Conservation (phyloP, 2,329 filamentous ascomycete genomes). For the Magnaporthiopsis rhizophila region DNA sequence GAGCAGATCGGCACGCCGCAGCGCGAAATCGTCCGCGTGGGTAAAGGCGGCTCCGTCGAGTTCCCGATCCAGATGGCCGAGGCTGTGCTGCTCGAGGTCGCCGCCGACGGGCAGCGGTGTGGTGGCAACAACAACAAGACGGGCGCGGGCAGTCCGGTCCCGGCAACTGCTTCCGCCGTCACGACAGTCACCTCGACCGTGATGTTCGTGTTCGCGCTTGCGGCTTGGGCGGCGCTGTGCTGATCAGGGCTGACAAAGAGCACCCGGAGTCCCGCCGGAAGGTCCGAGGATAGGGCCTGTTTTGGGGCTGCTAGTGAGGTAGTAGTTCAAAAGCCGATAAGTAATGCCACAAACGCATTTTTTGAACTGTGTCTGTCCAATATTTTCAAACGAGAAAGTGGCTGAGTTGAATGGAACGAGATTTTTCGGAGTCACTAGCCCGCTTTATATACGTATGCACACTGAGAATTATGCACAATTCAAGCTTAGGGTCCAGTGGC, state of each 20-base stretch:
- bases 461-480: background rate
- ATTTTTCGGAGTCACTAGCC: background rate
- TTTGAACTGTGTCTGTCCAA: too few species aligned
- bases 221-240: background rate
- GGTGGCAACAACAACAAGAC: background rate
- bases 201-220: background rate
- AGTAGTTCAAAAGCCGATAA: background rate
- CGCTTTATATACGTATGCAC: background rate
- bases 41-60: constrained; percentile 17
- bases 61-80: constrained; percentile 21
- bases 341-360: too few species aligned
- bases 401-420: background rate
- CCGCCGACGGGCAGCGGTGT: background rate
- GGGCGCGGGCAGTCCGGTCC: background rate
- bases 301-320: background rate
- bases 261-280: too few species aligned
- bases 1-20: constrained; percentile 13
- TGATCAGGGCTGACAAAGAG: background rate
- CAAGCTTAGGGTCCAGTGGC: constrained; percentile 15
- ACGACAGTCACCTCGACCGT: background rate
- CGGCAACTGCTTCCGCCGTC: background rate
- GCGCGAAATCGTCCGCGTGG: constrained; percentile 19
- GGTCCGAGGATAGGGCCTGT: background rate
- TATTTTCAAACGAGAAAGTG: too few species aligned
- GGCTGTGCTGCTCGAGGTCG: constrained; percentile 23